Conservation (phyloP, 495 filamentous ascomycete species). For the Annulohypoxylon bovei region DNA sequence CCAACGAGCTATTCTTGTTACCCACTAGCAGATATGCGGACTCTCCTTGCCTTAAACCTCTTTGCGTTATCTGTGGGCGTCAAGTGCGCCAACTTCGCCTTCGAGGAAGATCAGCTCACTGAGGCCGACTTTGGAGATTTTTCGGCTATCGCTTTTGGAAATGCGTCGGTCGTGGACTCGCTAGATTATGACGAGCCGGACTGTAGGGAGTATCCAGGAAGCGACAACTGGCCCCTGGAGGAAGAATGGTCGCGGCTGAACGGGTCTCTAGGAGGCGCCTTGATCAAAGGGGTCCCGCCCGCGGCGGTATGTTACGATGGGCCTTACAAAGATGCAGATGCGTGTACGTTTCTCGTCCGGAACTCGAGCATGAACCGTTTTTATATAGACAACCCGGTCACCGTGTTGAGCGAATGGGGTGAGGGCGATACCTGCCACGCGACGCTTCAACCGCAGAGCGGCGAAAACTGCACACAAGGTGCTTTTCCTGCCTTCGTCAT, state of each 20-base stretch:
- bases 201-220: conserved; percentile 64
- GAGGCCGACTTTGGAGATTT: conserved; percentile 44
- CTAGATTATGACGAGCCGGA: conserved; percentile 16
- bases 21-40: conserved; percentile 10
- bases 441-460: conserved; percentile 42
- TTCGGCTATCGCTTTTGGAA: conserved; percentile 46
- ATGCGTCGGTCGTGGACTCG: conserved; percentile 17
- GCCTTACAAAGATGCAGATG: conserved; percentile 52
- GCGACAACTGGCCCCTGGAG: conserved; percentile 56
- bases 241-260: conserved; percentile 59
- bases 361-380: conserved; percentile 43
- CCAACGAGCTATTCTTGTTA: neutral
- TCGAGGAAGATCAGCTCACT: conserved; percentile 50
- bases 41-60: conserved; percentile 5
- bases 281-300: conserved; percentile 61
- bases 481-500: conserved; percentile 69
- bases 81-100: conserved; percentile 47
- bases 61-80: conserved; percentile 12
- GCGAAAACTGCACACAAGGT: conserved; percentile 61
- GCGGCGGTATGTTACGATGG: conserved; percentile 64
- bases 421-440: conserved; percentile 55
- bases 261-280: conserved; percentile 53
- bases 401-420: conserved; percentile 50
- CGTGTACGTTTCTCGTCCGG: conserved; percentile 50
- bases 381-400: conserved; percentile 51